A percentile compares a stretch with the other conserved stretches of the same genome.
phyloP scores from a whole-genome alignment of 2,329 filamentous ascomycete genomes.

The Gaeumannomyces sp. region DNA sequence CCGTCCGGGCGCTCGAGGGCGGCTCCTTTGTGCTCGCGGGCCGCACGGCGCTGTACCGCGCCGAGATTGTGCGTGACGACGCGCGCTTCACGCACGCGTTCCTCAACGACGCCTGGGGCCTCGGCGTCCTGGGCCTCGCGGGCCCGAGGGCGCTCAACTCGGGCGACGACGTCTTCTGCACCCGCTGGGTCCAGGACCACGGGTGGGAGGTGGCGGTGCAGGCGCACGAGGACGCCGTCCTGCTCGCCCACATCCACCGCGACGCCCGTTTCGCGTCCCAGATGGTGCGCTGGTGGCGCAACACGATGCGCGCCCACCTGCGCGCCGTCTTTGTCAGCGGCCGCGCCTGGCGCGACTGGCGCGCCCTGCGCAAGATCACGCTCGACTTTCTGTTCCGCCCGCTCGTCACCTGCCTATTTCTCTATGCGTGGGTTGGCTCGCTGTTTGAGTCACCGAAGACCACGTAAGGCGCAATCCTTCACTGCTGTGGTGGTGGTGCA shows the following conservation, averaged over 20 bases:
- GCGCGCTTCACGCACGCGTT: constrained; percentile 19
- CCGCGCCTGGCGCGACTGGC: constrained; percentile 7
- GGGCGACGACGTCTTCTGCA: constrained; percentile 24
- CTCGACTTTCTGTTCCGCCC: constrained; percentile 14
- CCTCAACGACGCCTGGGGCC: constrained; percentile 17
- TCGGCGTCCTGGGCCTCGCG: constrained; percentile 10
- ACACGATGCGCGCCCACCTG: constrained; percentile 16
- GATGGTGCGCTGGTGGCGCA: constrained; percentile 21
- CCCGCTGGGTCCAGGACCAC: constrained; percentile 21
- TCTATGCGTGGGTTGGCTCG: not conserved
- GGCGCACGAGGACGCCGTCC: constrained; percentile 17
- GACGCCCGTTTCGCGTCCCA: constrained; percentile 18
- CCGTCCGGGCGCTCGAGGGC: constrained; percentile 18
- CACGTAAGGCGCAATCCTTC: too few species aligned
- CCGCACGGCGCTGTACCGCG: constrained; percentile 22
- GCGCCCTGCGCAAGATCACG: constrained; percentile 20
- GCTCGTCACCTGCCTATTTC: not conserved
- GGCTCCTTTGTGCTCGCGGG: constrained; percentile 23
- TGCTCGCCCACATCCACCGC: constrained; percentile 18
- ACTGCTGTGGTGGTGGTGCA: too few species aligned
- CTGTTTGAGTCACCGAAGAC: too few species aligned
- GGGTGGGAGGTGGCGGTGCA: constrained; percentile 23
- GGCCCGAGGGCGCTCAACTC: constrained; percentile 14
- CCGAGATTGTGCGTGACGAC: constrained; percentile 18
- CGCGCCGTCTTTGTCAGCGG: constrained; percentile 13